phyloP scores from a whole-genome alignment of 208 protist genomes.

The Leishmania martiniquensis region DNA sequence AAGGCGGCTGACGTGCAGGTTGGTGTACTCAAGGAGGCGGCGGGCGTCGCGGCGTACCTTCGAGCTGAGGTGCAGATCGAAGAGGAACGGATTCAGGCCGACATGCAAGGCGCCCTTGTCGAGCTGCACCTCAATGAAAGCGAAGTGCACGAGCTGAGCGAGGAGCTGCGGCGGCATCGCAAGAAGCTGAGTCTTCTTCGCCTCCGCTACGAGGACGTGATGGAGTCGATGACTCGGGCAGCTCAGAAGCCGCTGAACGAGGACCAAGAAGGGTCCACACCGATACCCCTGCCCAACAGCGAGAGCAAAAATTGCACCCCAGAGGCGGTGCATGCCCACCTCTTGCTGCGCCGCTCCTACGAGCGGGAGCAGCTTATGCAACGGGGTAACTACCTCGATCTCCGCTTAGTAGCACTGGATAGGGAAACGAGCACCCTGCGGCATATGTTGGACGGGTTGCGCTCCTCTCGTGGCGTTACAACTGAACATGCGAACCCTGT shows the following conservation, averaged over 20 bases:
- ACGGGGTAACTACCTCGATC: constrained; percentile 76
- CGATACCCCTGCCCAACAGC: constrained; percentile 13
- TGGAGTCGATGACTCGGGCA: constrained; percentile 36
- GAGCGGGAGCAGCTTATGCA: constrained; percentile 78
- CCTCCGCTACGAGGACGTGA: constrained; percentile 56
- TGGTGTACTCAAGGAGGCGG: constrained; percentile 28
- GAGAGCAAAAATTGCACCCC: constrained; percentile 23
- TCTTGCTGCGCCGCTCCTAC: constrained; percentile 65
- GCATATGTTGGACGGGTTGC: constrained; percentile 52
- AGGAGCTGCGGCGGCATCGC: constrained; percentile 43
- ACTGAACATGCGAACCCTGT: background rate
- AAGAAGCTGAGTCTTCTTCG: constrained; percentile 42
- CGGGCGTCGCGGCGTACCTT: constrained; percentile 47
- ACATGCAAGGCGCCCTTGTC: constrained; percentile 46
- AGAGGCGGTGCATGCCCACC: constrained; percentile 68
- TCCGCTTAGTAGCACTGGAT: constrained; percentile 64
- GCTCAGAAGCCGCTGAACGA: constrained; percentile 41
- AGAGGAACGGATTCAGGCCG: constrained; percentile 48
- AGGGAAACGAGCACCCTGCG: constrained; percentile 63
- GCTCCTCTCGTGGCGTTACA: constrained; percentile 7
- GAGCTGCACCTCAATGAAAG: constrained; percentile 71
- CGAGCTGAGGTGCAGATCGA: constrained; percentile 56
- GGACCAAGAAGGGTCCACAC: constrained; percentile 10
- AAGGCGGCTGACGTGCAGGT: constrained; percentile 47
- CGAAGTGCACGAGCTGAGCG: constrained; percentile 45